Percentiles rank a stretch among this genome's conserved stretches.
Conservation (phyloP, 1,139 yeast genomes). For the Diutina rugosa region DNA sequence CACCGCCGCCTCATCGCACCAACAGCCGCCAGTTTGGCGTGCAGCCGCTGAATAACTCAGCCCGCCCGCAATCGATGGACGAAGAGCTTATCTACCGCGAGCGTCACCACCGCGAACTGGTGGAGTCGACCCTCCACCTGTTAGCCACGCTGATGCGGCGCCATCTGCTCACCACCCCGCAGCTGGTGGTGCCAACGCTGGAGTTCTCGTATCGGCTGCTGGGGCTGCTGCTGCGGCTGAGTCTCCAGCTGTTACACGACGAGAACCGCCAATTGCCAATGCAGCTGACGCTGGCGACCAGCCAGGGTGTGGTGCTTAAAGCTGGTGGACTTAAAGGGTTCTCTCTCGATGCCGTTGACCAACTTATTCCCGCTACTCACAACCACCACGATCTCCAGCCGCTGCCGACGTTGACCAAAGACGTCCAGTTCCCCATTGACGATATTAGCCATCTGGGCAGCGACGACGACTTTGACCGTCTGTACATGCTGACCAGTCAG, state of each 20-base stretch:
- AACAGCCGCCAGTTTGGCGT: background rate
- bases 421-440: background rate
- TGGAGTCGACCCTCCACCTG: conserved; percentile 18
- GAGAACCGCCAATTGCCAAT: conserved; percentile 19
- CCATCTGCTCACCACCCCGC: background rate
- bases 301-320: conserved; percentile 17
- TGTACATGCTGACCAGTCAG: conserved; percentile 27
- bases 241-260: conserved; percentile 28
- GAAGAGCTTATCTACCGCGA: background rate
- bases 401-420: conserved; percentile 3
- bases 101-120: background rate
- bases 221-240: conserved; percentile 33
- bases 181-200: conserved; percentile 10
- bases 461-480: conserved; percentile 18
- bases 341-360: conserved; percentile 24
- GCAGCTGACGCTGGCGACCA: conserved; percentile 12
- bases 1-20: background rate
- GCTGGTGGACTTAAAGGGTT: conserved; percentile 35
- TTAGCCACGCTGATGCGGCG: conserved; percentile 20
- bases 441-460: background rate
- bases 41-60: background rate
- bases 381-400: background rate
- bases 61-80: background rate
- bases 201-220: conserved; percentile 22
- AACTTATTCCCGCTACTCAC: conserved; percentile 15